A percentile compares a stretch with the other conserved stretches of the same genome.
Conservation (phyloP, 495 filamentous ascomycete genomes). For the Podospora pseudocomata region DNA sequence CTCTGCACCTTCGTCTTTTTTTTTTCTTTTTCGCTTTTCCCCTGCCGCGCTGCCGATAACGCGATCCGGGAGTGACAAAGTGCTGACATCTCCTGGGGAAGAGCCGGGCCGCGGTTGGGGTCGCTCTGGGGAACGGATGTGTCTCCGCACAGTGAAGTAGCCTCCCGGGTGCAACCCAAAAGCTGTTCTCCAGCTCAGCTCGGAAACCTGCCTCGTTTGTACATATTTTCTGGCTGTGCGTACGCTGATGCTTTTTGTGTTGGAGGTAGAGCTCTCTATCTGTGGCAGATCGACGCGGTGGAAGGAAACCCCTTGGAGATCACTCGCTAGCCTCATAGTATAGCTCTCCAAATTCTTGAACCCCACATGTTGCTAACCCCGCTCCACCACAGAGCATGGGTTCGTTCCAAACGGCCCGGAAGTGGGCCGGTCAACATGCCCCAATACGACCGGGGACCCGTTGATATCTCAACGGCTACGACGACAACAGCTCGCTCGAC, state of each 20-base stretch:
- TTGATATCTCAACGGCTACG: neutral
- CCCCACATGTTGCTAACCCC: conserved; percentile 28
- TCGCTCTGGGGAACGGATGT: conserved; percentile 7
- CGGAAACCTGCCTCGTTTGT: neutral
- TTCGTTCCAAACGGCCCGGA: conserved; percentile 23
- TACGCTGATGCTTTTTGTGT: neutral
- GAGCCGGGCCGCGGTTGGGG: conserved; percentile 2
- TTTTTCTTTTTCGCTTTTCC: neutral
- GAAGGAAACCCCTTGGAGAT: conserved; percentile 5
- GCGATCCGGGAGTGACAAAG: conserved; percentile 3
- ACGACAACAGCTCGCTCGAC: conserved; percentile 10
- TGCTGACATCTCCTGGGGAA: conserved; percentile 2
- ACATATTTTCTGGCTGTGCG: too few species aligned
- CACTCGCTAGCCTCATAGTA: neutral
- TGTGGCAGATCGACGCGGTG: conserved; percentile 15
- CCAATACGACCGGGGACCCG: conserved; percentile 2
- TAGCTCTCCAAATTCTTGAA: conserved; percentile 23
- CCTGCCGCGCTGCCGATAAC: conserved; percentile 2
- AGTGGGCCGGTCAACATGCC: conserved; percentile 14
- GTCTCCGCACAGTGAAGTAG: conserved; percentile 21
- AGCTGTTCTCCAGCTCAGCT: conserved; percentile 4
- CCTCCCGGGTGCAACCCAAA: conserved; percentile 20
- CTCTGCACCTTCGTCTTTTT: neutral
- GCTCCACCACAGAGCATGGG: conserved; percentile 3
- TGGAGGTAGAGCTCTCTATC: conserved; percentile 14